Percentiles rank a stretch among this genome's conserved stretches.
phyloP scores from a whole-genome alignment of 192 early-diverging fungal species.

The Diversispora eburnea region DNA sequence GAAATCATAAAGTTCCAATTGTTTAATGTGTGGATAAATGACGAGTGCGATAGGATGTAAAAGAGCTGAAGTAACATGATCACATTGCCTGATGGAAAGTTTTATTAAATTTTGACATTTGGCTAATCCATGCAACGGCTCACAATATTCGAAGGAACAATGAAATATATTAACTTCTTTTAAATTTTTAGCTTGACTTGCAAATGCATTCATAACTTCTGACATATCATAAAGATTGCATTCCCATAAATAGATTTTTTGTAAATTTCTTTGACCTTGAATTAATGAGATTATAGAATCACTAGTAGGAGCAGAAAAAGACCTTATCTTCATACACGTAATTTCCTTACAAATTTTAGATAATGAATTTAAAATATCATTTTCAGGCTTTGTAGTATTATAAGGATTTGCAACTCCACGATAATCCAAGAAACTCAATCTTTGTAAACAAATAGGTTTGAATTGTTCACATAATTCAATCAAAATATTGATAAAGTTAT shows the following conservation, averaged over 20 bases:
- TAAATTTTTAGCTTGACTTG: background rate
- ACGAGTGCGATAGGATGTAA: background rate
- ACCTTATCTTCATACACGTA: background rate
- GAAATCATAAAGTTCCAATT: background rate
- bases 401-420: background rate
- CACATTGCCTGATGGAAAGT: background rate
- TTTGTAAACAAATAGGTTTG: background rate
- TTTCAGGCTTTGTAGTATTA: background rate
- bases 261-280: background rate
- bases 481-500: background rate
- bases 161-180: background rate
- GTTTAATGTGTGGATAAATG: background rate
- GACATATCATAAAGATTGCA: background rate
- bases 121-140: background rate
- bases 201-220: background rate
- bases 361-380: background rate
- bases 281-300: background rate
- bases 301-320: background rate
- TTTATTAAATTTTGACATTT: background rate
- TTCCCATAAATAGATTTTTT: background rate
- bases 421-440: background rate
- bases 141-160: background rate
- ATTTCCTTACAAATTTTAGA: background rate
- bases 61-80: background rate
- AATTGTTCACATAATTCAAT: background rate